phyloP scores from a whole-genome alignment of 352 stramenopile species.

The Globisporangium acanthophoron region DNA sequence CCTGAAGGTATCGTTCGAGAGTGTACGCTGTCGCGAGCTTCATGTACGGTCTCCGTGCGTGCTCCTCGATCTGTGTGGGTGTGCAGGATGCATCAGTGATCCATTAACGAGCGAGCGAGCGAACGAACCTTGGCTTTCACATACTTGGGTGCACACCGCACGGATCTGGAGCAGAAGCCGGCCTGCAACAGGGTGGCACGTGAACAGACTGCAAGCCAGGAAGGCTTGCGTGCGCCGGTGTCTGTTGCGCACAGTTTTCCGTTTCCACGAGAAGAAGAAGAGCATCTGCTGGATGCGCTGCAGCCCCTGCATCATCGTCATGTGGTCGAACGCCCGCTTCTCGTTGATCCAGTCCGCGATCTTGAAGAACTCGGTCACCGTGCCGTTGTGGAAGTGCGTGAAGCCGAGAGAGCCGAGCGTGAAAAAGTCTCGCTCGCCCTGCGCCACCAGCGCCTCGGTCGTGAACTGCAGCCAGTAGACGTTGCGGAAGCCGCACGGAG shows the following conservation, averaged over 20 bases:
- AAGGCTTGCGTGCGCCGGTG: constrained; percentile 28
- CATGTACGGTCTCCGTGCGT: not conserved
- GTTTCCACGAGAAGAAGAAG: constrained; percentile 75
- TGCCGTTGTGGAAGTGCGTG: constrained; percentile 36
- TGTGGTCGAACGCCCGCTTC: constrained; percentile 67
- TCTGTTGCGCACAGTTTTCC: constrained; percentile 36
- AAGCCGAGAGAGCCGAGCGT: constrained; percentile 50
- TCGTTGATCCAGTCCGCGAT: constrained; percentile 53
- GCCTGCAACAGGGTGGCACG: constrained; percentile 33
- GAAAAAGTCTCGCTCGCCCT: constrained; percentile 39
- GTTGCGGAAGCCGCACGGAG: constrained; percentile 60
- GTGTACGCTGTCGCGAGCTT: constrained; percentile 1
- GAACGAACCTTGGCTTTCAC: not conserved
- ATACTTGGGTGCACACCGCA: constrained; percentile 22
- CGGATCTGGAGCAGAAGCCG: constrained; percentile 29
- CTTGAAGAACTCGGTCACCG: constrained; percentile 49
- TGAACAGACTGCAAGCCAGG: constrained; percentile 43
- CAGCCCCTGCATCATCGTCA: constrained; percentile 57
- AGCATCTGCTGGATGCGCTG: constrained; percentile 63
- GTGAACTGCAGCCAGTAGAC: constrained; percentile 59
- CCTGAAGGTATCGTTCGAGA: constrained; percentile 7
- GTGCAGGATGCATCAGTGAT: not conserved
- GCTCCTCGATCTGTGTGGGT: constrained; percentile 13
- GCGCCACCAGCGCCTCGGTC: constrained; percentile 24
- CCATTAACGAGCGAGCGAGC: not conserved